Conservation (phyloP, 768 basidiomycete genomes). For the Coprinopsis sp. region DNA sequence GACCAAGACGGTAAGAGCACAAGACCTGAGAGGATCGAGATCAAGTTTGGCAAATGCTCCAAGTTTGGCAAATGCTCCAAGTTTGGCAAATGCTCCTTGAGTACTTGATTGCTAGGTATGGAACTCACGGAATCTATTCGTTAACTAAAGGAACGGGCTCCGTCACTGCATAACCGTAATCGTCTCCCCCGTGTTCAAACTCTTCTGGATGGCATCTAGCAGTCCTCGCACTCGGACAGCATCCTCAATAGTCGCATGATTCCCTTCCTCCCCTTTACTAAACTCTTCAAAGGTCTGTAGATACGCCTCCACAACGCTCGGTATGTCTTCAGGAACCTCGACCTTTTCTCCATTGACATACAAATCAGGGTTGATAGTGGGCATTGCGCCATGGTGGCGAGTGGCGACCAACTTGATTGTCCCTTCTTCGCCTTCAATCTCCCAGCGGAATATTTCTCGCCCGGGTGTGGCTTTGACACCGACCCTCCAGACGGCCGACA, state of each 20-base stretch:
- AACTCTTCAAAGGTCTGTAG: slow-evolving; percentile 9
- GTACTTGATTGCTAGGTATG: too few species aligned
- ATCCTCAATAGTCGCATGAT: slow-evolving; percentile 18
- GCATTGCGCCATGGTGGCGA: neutral
- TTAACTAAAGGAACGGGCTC: too few species aligned
- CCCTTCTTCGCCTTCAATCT: slow-evolving; percentile 16
- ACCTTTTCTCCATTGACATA: slow-evolving; percentile 18
- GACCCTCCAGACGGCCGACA: slow-evolving; percentile 1
- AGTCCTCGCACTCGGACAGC: slow-evolving; percentile 15
- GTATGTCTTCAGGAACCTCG: neutral
- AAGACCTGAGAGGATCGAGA: too few species aligned
- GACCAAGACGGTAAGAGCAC: too few species aligned
- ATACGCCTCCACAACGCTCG: slow-evolving; percentile 3
- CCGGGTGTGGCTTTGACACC: slow-evolving; percentile 10
- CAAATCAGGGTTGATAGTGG: slow-evolving; percentile 9
- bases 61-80: too few species aligned
- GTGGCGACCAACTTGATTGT: slow-evolving; percentile 13
- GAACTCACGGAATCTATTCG: too few species aligned
- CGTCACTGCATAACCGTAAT: too few species aligned
- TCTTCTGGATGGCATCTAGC: slow-evolving; percentile 15
- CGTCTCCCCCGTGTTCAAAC: neutral
- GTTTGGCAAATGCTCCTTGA: too few species aligned
- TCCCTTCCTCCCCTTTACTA: slow-evolving; percentile 11
- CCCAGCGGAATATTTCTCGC: slow-evolving; percentile 7
- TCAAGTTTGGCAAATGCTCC: too few species aligned